These are phyloP conservation scores for Pseudogymnoascus sp. DNA, from an alignment of 2,329 filamentous ascomycete species.

Conservation along the genomic window DNA sequence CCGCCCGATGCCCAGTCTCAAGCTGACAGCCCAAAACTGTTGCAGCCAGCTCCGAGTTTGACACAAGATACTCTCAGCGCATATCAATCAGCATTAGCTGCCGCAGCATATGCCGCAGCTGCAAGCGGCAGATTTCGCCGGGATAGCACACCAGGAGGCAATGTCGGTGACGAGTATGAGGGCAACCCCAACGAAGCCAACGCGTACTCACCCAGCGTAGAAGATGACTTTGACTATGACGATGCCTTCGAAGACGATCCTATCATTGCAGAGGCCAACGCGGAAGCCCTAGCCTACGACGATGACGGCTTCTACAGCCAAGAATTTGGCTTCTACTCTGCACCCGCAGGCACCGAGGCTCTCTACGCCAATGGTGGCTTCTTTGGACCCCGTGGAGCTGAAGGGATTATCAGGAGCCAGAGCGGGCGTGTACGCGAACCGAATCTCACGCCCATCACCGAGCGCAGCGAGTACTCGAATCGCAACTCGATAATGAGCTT, in stretches of 20 bases:
- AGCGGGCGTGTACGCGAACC: conserved; percentile 77
- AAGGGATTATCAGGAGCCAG: conserved; percentile 51
- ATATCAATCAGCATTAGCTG: conserved; percentile 78
- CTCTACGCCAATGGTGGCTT: conserved; percentile 73
- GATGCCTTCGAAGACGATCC: conserved; percentile 74
- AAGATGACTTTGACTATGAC: conserved; percentile 39
- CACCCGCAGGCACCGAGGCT: conserved; percentile 34
- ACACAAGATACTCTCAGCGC: conserved; percentile 55
- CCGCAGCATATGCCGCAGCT: conserved; percentile 70
- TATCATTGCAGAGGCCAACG: conserved; percentile 92
- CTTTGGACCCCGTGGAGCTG: conserved; percentile 69
- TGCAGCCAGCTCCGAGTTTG: conserved; percentile 20
- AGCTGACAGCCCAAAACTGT: conserved; percentile 4
- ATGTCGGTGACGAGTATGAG: conserved; percentile 17
- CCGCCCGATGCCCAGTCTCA: neutral
- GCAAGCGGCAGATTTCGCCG: conserved; percentile 69
- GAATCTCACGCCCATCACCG: conserved; percentile 91
- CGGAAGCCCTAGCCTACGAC: conserved; percentile 85
- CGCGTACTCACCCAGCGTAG: conserved; percentile 11
- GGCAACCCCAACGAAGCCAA: conserved; percentile 18
- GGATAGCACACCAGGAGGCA: conserved; percentile 28
- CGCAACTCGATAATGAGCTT: conserved; percentile 83
- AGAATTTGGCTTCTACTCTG: conserved; percentile 93
- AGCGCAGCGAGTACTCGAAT: conserved; percentile 91
- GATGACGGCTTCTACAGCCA: conserved; percentile 91